Conservation (phyloP, 306 rosid genomes). For the Erythrophleum fordii region DNA sequence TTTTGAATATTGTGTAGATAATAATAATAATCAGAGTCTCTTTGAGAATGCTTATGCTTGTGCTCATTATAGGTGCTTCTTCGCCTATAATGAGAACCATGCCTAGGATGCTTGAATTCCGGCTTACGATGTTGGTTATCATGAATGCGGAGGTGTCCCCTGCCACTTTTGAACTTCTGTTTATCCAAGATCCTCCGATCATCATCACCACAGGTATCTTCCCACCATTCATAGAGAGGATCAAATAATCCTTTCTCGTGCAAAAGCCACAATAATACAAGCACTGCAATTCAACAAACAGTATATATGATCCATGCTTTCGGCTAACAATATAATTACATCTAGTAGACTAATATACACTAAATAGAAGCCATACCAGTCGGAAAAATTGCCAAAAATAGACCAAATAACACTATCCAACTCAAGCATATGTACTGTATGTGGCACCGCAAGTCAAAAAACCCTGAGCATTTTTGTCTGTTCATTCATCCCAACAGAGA, state of each 20-base stretch:
- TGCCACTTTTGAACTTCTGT: slow-evolving; percentile 39
- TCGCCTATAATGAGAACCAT: slow-evolving; percentile 45
- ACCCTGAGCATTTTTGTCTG: slow-evolving; percentile 78
- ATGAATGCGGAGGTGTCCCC: slow-evolving; percentile 39
- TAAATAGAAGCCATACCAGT: slow-evolving; percentile 57
- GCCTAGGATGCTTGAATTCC: slow-evolving; percentile 49
- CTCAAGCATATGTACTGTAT: slow-evolving; percentile 86
- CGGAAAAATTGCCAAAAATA: slow-evolving; percentile 75
- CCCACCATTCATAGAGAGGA: slow-evolving; percentile 92
- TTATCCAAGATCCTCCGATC: slow-evolving; percentile 36
- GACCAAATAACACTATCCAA: slow-evolving; percentile 82
- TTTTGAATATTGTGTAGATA: slow-evolving; percentile 55
- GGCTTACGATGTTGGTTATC: slow-evolving; percentile 48
- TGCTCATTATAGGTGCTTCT: slow-evolving; percentile 50
- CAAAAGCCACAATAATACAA: slow-evolving; percentile 80
- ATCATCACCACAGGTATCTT: slow-evolving; percentile 57
- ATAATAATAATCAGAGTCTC: slow-evolving; percentile 49
- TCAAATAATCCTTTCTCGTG: slow-evolving; percentile 88
- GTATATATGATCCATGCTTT: slow-evolving; percentile 24
- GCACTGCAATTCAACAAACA: slow-evolving; percentile 58
- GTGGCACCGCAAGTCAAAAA: slow-evolving; percentile 92
- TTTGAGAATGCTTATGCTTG: slow-evolving; percentile 56
- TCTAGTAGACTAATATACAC: background rate
- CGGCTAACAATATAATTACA: background rate
- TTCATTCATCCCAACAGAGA: slow-evolving; percentile 29